These are phyloP conservation scores for Plantago elongata DNA, from an alignment of 257 asterid genomes.

Conservation along the genomic window DNA sequence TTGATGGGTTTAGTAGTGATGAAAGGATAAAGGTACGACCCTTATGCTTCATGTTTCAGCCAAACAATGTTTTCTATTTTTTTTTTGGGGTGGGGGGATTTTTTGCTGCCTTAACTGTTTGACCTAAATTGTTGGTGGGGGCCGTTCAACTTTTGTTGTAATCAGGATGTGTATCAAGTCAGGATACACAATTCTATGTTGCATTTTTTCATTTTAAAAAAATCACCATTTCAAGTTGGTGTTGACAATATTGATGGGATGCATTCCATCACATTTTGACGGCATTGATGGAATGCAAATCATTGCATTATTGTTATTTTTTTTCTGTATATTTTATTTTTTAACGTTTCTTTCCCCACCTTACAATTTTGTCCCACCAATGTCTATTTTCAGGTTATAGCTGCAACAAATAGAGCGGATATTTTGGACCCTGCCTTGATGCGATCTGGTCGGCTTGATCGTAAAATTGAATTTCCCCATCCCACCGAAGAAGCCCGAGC, in stretches of 20 bases:
- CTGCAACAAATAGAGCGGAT: conserved; percentile 96
- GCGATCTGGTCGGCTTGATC: conserved; percentile 96
- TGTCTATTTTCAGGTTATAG: conserved; percentile 63
- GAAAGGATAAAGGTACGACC: conserved; percentile 66
- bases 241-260: too few species aligned
- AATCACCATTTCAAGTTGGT: too few species aligned
- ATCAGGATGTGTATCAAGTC: too few species aligned
- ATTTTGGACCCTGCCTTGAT: conserved; percentile 91
- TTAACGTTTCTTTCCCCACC: too few species aligned
- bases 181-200: too few species aligned
- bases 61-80: not conserved
- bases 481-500: conserved; percentile 93
- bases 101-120: not conserved
- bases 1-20: conserved; percentile 94
- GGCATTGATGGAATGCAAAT: too few species aligned
- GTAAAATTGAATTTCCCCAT: conserved; percentile 95
- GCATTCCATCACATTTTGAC: too few species aligned
- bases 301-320: too few species aligned
- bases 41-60: conserved; percentile 1
- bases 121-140: too few species aligned
- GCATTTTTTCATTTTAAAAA: too few species aligned
- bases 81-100: not conserved
- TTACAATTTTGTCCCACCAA: not conserved
- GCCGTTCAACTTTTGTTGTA: too few species aligned
- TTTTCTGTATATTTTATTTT: too few species aligned